Conservation (phyloP, 306 rosid species). For the Morella rubra region DNA sequence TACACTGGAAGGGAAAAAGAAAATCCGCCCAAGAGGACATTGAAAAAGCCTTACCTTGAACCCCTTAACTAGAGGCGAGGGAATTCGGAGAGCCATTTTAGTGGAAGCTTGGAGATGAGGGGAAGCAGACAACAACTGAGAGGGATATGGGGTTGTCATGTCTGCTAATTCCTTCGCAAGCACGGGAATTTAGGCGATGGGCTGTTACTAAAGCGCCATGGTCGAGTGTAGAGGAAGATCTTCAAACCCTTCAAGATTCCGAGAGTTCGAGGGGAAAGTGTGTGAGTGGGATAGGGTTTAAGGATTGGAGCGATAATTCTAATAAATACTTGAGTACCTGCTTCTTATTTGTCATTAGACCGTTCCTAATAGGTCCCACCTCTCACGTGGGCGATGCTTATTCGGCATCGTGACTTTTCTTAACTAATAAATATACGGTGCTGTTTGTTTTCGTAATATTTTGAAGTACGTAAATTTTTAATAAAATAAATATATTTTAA, state of each 20-base stretch:
- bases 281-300: slow-evolving; percentile 8
- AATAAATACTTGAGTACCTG: neutral
- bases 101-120: slow-evolving; percentile 40
- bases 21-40: neutral
- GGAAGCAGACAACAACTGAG: slow-evolving; percentile 50
- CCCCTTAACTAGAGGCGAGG: slow-evolving; percentile 31
- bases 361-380: neutral
- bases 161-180: neutral
- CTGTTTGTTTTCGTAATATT: too few species aligned
- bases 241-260: slow-evolving; percentile 21
- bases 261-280: neutral
- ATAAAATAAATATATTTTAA: too few species aligned
- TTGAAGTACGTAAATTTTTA: too few species aligned
- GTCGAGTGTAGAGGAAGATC: slow-evolving; percentile 2
- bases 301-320: neutral
- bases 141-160: slow-evolving; percentile 52
- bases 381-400: too few species aligned
- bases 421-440: too few species aligned
- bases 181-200: neutral
- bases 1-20: neutral
- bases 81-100: slow-evolving; percentile 25
- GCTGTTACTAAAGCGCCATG: slow-evolving; percentile 28
- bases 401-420: too few species aligned
- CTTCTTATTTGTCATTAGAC: neutral
- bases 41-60: slow-evolving; percentile 44